Percentiles rank a stretch among this genome's conserved stretches.
Conservation (phyloP, 2,329 filamentous ascomycete genomes). For the Ophiostoma piceae region DNA sequence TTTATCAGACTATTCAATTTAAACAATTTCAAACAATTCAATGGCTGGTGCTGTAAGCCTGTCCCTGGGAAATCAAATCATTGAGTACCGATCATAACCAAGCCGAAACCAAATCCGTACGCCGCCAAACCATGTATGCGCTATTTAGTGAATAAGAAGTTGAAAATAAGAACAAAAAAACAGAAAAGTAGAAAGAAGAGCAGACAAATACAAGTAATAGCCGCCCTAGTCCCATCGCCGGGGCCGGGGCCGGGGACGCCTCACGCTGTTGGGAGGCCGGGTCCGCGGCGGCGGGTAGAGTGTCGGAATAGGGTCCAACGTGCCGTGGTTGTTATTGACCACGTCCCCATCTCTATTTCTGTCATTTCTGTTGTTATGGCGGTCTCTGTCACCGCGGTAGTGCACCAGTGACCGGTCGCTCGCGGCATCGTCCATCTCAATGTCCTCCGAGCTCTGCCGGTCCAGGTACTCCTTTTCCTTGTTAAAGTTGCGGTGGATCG, state of each 20-base stretch:
- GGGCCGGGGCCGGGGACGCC: conserved; percentile 9
- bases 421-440: conserved; percentile 24
- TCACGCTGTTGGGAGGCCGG: conserved; percentile 11
- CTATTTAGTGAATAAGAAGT: not conserved
- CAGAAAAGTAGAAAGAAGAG: not conserved
- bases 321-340: not conserved
- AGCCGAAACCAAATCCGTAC: not conserved
- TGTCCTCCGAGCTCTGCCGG: conserved; percentile 20
- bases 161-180: not conserved
- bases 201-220: not conserved
- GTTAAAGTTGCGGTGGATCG: conserved; percentile 26
- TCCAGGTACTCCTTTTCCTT: conserved; percentile 20
- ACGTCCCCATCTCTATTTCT: not conserved
- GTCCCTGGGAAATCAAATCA: not conserved
- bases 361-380: not conserved
- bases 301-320: not conserved
- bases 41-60: conserved; percentile 1
- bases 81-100: not conserved
- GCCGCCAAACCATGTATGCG: not conserved
- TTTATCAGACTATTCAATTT: too few relatives aligned
- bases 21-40: not conserved
- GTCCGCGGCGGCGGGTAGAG: conserved; percentile 21
- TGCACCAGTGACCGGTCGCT: conserved; percentile 25
- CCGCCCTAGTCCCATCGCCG: conserved; percentile 12
- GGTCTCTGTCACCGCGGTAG: not conserved